Percentiles rank a stretch among this genome's conserved stretches.
These are phyloP conservation scores for Jamesozyma gamospora DNA, from an alignment of 805 yeast genomes.

Conservation along the genomic window DNA sequence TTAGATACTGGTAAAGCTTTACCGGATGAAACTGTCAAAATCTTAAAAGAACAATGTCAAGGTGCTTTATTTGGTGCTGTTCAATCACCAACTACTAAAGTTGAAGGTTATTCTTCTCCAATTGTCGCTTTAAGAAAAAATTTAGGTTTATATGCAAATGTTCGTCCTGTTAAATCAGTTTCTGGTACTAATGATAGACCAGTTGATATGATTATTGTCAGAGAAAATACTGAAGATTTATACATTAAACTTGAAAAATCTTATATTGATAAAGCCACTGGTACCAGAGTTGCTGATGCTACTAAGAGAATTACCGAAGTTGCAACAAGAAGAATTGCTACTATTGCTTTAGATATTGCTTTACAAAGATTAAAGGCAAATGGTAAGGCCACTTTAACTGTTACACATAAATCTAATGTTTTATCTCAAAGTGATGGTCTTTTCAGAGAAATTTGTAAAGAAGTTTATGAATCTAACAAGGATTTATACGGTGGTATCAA, in stretches of 20 bases:
- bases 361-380: conserved; percentile 74
- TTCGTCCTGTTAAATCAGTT: conserved; percentile 94
- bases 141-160: conserved; percentile 90
- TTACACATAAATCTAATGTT: conserved; percentile 94
- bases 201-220: conserved; percentile 94
- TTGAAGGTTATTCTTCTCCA: conserved; percentile 95
- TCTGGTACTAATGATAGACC: conserved; percentile 68
- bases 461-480: conserved; percentile 39
- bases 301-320: conserved; percentile 88
- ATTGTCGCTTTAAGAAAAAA: conserved; percentile 97
- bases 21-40: conserved; percentile 82
- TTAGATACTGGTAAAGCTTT: conserved; percentile 91
- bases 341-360: conserved; percentile 87
- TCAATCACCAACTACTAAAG: conserved; percentile 87
- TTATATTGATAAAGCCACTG: conserved; percentile 57
- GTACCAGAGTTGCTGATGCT: conserved; percentile 91
- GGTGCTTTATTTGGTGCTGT: conserved; percentile 98
- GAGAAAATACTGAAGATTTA: conserved; percentile 97
- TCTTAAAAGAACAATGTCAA: conserved; percentile 72
- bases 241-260: conserved; percentile 88
- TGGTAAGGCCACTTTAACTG: conserved; percentile 58
- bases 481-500: conserved; percentile 50
- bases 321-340: conserved; percentile 80
- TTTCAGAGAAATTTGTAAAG: conserved; percentile 72
- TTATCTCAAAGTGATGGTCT: conserved; percentile 87